Evolutionary conservation across 495 filamentous ascomycete genomes (phyloP).

Genomic region (Penicillium lagena): DNA sequence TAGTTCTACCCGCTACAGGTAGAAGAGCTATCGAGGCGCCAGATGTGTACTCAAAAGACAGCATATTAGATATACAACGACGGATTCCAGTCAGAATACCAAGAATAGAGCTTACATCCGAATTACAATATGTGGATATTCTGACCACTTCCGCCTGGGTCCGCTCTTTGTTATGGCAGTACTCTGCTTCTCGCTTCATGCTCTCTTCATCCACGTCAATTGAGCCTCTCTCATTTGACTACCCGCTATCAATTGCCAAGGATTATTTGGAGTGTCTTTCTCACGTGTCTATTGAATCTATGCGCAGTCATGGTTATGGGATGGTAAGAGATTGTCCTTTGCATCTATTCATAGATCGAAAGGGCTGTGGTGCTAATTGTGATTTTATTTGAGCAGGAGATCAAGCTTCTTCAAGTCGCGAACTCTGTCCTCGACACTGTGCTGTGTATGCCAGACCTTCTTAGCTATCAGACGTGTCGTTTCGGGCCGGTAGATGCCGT

Average conservation of each 20-base stretch:
- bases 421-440: constrained; percentile 10
- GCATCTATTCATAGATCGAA: not conserved
- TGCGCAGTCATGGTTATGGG: constrained; percentile 11
- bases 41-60: constrained; percentile 1
- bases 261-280: constrained; percentile 10
- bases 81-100: not conserved
- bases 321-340: constrained; percentile 7
- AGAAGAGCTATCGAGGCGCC: constrained; percentile 2
- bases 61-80: constrained; percentile 3
- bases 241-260: constrained; percentile 9
- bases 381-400: not conserved
- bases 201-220: constrained; percentile 9
- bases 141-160: constrained; percentile 12
- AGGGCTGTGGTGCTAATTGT: not conserved
- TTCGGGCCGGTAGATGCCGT: constrained; percentile 8
- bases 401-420: constrained; percentile 10
- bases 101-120: constrained; percentile 1
- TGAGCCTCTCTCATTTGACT: constrained; percentile 9
- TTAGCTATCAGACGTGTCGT: constrained; percentile 1
- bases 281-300: constrained; percentile 3
- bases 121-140: constrained; percentile 10
- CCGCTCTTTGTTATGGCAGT: constrained; percentile 12
- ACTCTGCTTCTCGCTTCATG: constrained; percentile 14
- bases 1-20: not conserved
- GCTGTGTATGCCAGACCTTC: constrained; percentile 7